Conservation (phyloP, 495 filamentous ascomycete genomes). For the Xylaria palmicola region DNA sequence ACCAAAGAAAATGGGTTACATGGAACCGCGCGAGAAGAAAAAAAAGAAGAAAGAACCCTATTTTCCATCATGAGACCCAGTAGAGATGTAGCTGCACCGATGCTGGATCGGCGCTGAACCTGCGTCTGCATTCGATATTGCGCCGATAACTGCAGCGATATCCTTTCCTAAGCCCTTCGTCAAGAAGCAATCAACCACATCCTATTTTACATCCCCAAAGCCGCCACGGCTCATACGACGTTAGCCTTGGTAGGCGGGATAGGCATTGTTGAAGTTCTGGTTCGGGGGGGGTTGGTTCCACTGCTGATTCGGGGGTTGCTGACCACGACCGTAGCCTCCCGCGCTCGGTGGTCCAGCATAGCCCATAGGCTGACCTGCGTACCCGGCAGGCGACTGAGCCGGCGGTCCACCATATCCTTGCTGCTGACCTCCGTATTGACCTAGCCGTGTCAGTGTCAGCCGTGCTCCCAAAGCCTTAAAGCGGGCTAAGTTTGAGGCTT, state of each 20-base stretch:
- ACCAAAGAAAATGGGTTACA: constrained; percentile 29
- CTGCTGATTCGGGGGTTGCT: constrained; percentile 68
- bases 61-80: constrained; percentile 21
- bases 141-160: constrained; percentile 1
- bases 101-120: constrained; percentile 9
- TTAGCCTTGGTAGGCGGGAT: constrained; percentile 61
- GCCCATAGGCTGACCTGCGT: constrained; percentile 62
- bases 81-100: constrained; percentile 17
- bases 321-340: constrained; percentile 80
- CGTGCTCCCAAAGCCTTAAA: constrained; percentile 19
- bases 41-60: constrained; percentile 24
- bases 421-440: constrained; percentile 54
- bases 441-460: constrained; percentile 31
- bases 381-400: constrained; percentile 58
- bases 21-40: constrained; percentile 15
- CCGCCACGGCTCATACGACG: neutral
- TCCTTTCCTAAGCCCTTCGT: constrained; percentile 9
- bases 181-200: constrained; percentile 6
- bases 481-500: constrained; percentile 58
- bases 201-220: neutral
- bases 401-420: constrained; percentile 52
- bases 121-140: constrained; percentile 5
- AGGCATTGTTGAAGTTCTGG: constrained; percentile 59
- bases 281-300: constrained; percentile 65
- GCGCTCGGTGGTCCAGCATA: constrained; percentile 66